Conservation (phyloP, 139 green algal species). For the Closterium sp. region DNA sequence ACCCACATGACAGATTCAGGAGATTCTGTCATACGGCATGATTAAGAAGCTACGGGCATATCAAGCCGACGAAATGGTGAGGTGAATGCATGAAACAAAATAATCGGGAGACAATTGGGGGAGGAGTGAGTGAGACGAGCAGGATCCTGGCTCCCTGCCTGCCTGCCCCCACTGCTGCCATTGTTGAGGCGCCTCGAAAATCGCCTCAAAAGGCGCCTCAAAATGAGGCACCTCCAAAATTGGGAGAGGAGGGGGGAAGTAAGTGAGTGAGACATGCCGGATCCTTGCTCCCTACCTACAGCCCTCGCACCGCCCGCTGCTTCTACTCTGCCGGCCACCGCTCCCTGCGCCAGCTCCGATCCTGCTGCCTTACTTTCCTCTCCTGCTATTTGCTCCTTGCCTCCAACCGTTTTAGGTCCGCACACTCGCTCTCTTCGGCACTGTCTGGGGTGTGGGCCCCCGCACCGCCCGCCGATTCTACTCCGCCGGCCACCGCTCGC, state of each 20-base stretch:
- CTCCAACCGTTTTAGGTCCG: background rate
- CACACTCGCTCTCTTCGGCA: background rate
- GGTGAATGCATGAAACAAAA: background rate
- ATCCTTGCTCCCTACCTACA: too few relatives aligned
- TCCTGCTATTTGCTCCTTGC: too few relatives aligned
- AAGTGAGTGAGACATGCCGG: too few relatives aligned
- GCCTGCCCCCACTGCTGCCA: too few relatives aligned
- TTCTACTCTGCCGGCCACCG: conserved; percentile 39
- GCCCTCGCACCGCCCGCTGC: background rate
- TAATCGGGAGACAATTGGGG: background rate
- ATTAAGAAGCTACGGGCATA: background rate
- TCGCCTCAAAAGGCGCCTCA: too few relatives aligned
- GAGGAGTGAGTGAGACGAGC: background rate
- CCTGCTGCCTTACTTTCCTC: too few relatives aligned
- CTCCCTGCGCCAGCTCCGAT: background rate
- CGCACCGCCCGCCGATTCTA: conserved; percentile 20
- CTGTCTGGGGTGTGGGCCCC: conserved; percentile 34
- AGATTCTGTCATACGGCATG: background rate
- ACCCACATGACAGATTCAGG: background rate
- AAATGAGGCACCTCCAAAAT: too few relatives aligned
- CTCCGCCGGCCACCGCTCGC: conserved; percentile 21
- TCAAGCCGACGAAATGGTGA: background rate
- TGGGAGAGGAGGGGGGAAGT: too few relatives aligned
- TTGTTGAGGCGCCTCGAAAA: too few relatives aligned
- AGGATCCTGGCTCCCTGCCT: too few relatives aligned